A percentile compares a stretch with the other conserved stretches of the same genome.
phyloP scores from a whole-genome alignment of 495 filamentous ascomycete species.

The Tuber indicum region DNA sequence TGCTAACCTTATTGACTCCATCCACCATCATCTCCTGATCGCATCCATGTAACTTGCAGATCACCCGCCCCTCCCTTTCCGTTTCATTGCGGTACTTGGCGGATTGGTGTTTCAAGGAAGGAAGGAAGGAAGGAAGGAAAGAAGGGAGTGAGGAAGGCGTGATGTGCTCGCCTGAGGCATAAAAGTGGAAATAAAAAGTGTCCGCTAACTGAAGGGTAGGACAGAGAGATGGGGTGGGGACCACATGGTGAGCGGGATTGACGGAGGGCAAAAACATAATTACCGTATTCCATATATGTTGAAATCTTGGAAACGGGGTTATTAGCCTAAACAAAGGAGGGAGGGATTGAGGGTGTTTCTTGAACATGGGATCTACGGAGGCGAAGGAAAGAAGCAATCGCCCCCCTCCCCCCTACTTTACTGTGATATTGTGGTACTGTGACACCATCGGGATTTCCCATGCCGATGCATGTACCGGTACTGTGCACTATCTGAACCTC shows the following conservation, averaged over 20 bases:
- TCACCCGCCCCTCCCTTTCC: slow-evolving; percentile 6
- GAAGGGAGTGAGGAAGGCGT: neutral
- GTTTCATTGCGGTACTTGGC: neutral
- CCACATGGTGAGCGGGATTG: neutral
- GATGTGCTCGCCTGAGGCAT: neutral
- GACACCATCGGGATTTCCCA: neutral
- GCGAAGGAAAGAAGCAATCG: neutral
- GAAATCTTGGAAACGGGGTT: neutral
- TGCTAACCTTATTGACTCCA: neutral
- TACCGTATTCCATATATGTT: neutral
- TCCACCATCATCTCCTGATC: neutral
- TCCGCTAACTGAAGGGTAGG: neutral
- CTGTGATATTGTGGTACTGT: neutral
- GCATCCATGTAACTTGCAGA: neutral
- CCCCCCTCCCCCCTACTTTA: neutral
- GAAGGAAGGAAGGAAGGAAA: neutral
- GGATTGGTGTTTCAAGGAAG: neutral
- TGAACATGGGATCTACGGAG: neutral
- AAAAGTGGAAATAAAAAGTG: neutral
- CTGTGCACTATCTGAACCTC: neutral
- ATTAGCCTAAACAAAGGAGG: neutral
- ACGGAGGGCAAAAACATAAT: neutral
- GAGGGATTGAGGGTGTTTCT: neutral
- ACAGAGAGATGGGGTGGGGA: neutral
- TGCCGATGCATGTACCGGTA: neutral